Base-by-base conservation (phyloP, 768 basidiomycete genomes). In the Boletus vermiculosoides region DNA sequence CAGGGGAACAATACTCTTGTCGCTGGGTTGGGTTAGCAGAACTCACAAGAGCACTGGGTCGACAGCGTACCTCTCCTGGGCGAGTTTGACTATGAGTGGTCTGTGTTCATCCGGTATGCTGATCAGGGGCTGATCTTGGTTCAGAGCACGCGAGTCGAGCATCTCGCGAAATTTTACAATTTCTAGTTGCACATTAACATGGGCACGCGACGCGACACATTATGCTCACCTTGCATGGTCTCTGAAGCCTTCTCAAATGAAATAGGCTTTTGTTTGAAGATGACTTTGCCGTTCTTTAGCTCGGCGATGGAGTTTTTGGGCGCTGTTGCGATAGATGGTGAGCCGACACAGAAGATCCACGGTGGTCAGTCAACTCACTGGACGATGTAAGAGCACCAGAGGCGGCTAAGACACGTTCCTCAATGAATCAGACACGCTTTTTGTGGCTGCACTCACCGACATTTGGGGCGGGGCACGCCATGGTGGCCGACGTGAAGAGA, bases 231-330 rank as follows among this genome's bases (percentile, higher is more conserved):
- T 80, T 88, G 87, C 64, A 93, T 79, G 16, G 90, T 91, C 67
- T 92, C 89, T 7, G 87, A 88, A 63, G 84, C 78, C 69, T 90
- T 91, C 73, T 92, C 88, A 48, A 90, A 82, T 0, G 87, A 83
- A 34, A 86, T 65, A 16, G 80, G 73, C 71, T 90, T 92, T 77
- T 93, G 91, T 71, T 81, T 88, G 66, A 92, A 85, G 12, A 83
- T 60, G 4, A 88, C 80, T 69, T 86, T 93, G 22, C 88, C 90
- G 68, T 88, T 90, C 77, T 82, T 90, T 15, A 92, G 66, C 58
- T 91, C 89, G 5, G 80, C 82, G 16, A 86, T 71, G 8, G 74
- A 61, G 1, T 72, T 53, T 66, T 77, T 83, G 48, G 73, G 73
- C 40, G 65, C 69, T 67, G 74, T 73, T 39, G 71, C 76, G 63